Evolutionary conservation across 2,329 filamentous ascomycete species (phyloP), one percentile per base, ranked within the genome.

Genomic region (Botrytis hyacinthi): DNA sequence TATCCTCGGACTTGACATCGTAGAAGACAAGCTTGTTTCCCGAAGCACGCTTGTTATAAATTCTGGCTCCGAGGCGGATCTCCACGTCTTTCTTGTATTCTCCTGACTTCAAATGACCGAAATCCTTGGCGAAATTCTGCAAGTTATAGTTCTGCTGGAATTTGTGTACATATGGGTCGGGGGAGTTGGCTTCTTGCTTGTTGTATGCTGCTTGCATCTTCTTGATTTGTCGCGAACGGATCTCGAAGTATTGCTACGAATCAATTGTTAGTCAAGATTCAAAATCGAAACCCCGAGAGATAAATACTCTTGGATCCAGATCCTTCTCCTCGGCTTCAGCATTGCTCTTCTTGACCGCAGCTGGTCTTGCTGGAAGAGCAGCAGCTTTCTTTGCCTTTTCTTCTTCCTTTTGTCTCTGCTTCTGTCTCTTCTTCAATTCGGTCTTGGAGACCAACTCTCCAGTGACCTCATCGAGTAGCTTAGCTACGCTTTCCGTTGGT

Each of bases 351-450:
- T 91, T 90, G 79, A 86, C 86, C 76, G 87, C 85, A 78, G 87
- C 87, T 4, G 89, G 84, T 77, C 87, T 86, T 59, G 88, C 87
- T 51, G 89, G 86, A 74, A 90, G 87, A 69, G 89, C 87, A 70
- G 93, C 92, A 42, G 90, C 92, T 87, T 94, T 95, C 85, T 94
- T 90, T 79, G 90, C 90, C 91, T 97, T 98, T 85, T 94, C 93
- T 78, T 92, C 92, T 75, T 97, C 94, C 84, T 89, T 90, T 83
- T 95, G 90, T 78, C 95, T 91, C 82, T 91, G 88, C 93, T 99
- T 99, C 86, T 95, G 90, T 80, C 95, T 91, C 86, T 93, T 95
- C 93, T 99, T 99, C 83, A 98, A 87, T 85, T 95, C 92, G 26
- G 90, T 89, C 90, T 95, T 95, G 85, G 92, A 95, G 75, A 92